Percentiles rank a stretch among this genome's conserved stretches.
Conservation (phyloP, 73 alveolate species). For the Uronychia binucleata region DNA sequence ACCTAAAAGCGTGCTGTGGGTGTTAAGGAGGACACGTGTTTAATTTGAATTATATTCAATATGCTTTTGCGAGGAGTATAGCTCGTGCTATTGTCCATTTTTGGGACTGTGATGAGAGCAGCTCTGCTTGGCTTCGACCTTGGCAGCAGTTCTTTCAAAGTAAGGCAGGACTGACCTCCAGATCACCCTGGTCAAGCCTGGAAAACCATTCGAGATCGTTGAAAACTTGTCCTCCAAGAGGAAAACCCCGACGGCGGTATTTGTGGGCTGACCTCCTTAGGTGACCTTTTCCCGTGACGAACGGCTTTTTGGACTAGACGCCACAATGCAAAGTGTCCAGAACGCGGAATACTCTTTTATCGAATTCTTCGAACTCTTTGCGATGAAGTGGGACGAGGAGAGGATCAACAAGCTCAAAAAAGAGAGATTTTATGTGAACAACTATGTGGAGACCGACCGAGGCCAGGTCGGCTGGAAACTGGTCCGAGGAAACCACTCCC, state of each 20-base stretch:
- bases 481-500: background rate
- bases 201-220: constrained; percentile 91
- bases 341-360: constrained; percentile 64
- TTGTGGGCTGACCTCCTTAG: background rate
- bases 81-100: too few relatives aligned
- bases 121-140: constrained; percentile 94
- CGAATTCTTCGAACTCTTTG: constrained; percentile 54
- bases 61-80: too few relatives aligned
- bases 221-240: constrained; percentile 91
- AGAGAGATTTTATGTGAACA: constrained; percentile 27
- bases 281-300: constrained; percentile 72
- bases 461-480: constrained; percentile 30
- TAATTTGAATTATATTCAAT: too few relatives aligned
- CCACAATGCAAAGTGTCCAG: constrained; percentile 60
- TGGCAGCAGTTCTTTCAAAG: constrained; percentile 91
- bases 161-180: background rate
- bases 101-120: too few relatives aligned
- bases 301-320: constrained; percentile 75
- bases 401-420: background rate
- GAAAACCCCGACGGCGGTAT: constrained; percentile 76
- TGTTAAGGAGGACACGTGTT: too few relatives aligned
- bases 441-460: constrained; percentile 33
- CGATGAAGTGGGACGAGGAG: constrained; percentile 36
- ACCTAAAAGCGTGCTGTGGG: too few relatives aligned
- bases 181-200: constrained; percentile 90